Evolutionary conservation across 2,329 filamentous ascomycete genomes (phyloP), one percentile per base, ranked within the genome.

Genomic region (Colletotrichum sp.): DNA sequence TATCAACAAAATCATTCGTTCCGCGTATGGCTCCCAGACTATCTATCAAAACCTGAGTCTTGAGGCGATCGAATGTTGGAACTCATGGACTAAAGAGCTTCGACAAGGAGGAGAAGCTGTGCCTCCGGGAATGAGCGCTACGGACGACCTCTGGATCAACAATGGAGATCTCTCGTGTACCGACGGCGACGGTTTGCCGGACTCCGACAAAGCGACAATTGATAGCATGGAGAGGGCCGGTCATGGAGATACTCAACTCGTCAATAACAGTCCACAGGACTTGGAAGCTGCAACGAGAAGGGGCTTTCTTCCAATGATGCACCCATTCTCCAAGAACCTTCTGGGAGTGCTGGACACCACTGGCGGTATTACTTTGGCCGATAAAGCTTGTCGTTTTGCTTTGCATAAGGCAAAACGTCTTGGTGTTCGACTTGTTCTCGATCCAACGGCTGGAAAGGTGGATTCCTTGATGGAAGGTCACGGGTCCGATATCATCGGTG

Each of bases 11-110:
- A 64, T 64, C 61, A 64, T 64, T 24, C 61, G 61, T 21, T 64
- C 61, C 5, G 61, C 61, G 0, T 64, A 64, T 34, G 61, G 88
- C 28, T 72, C 78, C 2, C 83, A 88, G 76, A 84, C 82, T 2
- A 85, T 85, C 72, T 90, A 90, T 70, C 87, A 89, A 76, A 80
- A 84, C 8, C 82, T 90, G 8, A 83, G 86, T 1, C 75, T 83
- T 15, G 85, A 89, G 61, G 85, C 87, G 0, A 82, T 87, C 7
- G 59, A 78, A 6, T 78, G 79, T 1, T 90, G 87, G 87, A 81
- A 85, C 4, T 72, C 77, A 5, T 90, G 88, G 88, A 89, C 89
- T 72, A 75, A 77, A 10, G 83, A 87, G 67, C 76, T 88, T 3
- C 79, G 77, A 5, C 76, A 71, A 3, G 61, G 61, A 8, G 80